phyloP scores from a whole-genome alignment of 2,329 filamentous ascomycete species.

The Lachnellula cervina region DNA sequence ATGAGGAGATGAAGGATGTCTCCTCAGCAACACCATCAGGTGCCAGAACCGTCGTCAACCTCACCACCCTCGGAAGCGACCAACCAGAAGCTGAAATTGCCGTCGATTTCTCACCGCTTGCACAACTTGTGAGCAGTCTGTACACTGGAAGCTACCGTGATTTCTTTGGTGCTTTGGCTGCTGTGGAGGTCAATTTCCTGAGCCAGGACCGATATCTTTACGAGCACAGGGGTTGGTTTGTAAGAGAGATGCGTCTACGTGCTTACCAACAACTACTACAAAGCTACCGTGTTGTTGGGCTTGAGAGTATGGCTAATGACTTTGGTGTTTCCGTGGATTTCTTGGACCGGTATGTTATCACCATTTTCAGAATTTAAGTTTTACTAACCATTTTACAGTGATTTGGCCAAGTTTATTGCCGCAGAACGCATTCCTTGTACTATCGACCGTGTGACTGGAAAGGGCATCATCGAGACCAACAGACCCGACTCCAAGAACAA shows the following conservation, averaged over 20 bases:
- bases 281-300: conserved; percentile 94
- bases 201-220: conserved; percentile 91
- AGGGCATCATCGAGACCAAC: conserved; percentile 97
- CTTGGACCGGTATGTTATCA: conserved; percentile 70
- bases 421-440: conserved; percentile 92
- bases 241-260: conserved; percentile 94
- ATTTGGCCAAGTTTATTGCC: conserved; percentile 95
- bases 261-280: conserved; percentile 96
- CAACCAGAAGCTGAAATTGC: conserved; percentile 74
- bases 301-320: conserved; percentile 94
- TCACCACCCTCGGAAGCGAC: conserved; percentile 73
- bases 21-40: conserved; percentile 46
- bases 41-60: conserved; percentile 74
- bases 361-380: background rate
- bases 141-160: conserved; percentile 92
- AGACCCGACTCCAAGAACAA: conserved; percentile 99
- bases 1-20: conserved; percentile 69
- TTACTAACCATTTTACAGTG: conserved; percentile 46
- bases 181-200: conserved; percentile 90
- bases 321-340: conserved; percentile 97
- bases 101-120: conserved; percentile 84
- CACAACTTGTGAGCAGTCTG: conserved; percentile 81
- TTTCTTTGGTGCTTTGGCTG: conserved; percentile 85
- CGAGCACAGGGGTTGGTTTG: conserved; percentile 96
- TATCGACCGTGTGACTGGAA: conserved; percentile 93